Base-by-base conservation (phyloP, 1,284 basidiomycete species). In the Ustilago cynodontis region DNA sequence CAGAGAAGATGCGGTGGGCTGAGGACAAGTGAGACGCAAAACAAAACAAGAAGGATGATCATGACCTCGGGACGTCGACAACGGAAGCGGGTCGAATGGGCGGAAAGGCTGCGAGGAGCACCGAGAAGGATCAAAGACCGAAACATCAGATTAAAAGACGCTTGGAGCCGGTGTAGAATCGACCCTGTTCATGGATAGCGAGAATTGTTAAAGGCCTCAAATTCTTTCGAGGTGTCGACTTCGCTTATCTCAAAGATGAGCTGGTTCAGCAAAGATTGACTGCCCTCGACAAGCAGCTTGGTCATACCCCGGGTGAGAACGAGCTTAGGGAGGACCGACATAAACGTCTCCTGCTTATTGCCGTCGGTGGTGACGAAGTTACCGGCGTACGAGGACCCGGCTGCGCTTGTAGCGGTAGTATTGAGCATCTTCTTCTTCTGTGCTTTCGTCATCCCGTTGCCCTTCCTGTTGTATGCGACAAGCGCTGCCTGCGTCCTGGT, bases 371-470 rank as follows among this genome's bases (percentile, higher is more conserved):
- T 58, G 8, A 29, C 28, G 29, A 29, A 59, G 31, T 24, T 28
- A 2, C 57, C 63, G 24, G 47, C 28, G 51, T 57, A 63, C 8
- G 26, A 49, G 20, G 61, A 51, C 24, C 20, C 39, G 4, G 16
- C 47, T 3, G 35, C 47, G 31, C 31, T 33, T 20, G 50, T 37
- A 18, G 43, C n/a, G 0, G 47, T 20, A 26, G 37, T 54, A 6
- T 3, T 10, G 41, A 47, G 24, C 6, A 45, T 29, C 51, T 59
- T 65, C 35, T 65, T 65, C 57, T 16, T 55, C 26, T 60, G 63
- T 7, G 50, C 14, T n/a, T 65, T 65, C 33, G 20, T 35, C 39
- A 29, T 29, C 1, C 55, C 50, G 3, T 2, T 2, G 26, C 20
- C 1, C n/a, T 5, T 10, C 22, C 52, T 39, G 39, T 24, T 43